Evolutionary conservation across 1,284 basidiomycete species (phyloP).

Genomic region (Pholiota adiposa): DNA sequence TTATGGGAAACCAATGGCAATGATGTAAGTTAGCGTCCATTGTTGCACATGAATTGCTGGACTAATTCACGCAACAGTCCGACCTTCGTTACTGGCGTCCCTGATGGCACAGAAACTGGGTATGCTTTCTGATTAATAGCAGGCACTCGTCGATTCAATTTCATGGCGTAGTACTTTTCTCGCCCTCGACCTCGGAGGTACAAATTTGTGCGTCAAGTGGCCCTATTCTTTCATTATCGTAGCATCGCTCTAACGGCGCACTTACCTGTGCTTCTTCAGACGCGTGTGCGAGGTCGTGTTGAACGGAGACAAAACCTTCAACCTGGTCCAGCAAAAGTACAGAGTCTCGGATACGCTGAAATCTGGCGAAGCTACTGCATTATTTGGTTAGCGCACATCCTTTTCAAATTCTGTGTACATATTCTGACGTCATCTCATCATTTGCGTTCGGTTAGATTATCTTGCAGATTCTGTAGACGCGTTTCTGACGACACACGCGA

Average conservation of each 20-base stretch:
- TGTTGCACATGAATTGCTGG: neutral
- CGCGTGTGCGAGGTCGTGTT: constrained; percentile 94
- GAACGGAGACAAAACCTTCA: constrained; percentile 88
- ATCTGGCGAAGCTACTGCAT: constrained; percentile 79
- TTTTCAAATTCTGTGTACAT: constrained; percentile 5
- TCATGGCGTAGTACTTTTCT: constrained; percentile 76
- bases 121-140: constrained; percentile 44
- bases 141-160: constrained; percentile 10
- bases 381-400: constrained; percentile 73
- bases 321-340: constrained; percentile 92
- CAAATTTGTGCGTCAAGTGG: constrained; percentile 76
- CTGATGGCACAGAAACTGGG: constrained; percentile 91
- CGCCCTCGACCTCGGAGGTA: constrained; percentile 93
- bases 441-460: constrained; percentile 69
- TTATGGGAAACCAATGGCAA: constrained; percentile 84
- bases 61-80: constrained; percentile 53
- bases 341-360: constrained; percentile 90
- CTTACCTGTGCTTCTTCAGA: constrained; percentile 41
- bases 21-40: constrained; percentile 78
- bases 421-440: constrained; percentile 4
- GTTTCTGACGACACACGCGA: constrained; percentile 73
- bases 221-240: neutral
- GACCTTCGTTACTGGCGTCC: constrained; percentile 89
- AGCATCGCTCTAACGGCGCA: constrained; percentile 12
- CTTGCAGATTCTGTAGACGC: constrained; percentile 95